Evolutionary conservation across 2,329 filamentous ascomycete genomes (phyloP).

Genomic region (Diaporthe humulicola): DNA sequence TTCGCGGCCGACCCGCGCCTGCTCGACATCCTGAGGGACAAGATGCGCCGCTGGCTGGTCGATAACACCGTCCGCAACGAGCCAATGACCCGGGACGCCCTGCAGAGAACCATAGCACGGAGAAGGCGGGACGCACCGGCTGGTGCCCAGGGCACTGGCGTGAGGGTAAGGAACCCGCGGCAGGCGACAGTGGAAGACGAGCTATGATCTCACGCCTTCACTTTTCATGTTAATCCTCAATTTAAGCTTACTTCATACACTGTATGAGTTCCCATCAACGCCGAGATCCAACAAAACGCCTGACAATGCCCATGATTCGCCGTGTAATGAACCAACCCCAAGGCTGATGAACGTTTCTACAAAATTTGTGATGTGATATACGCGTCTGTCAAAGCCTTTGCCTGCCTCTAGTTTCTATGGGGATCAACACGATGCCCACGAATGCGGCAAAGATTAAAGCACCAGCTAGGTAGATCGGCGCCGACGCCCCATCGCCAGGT

Average conservation of each 20-base stretch:
- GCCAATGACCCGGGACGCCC: slow-evolving; percentile 84
- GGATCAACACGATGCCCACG: slow-evolving; percentile 70
- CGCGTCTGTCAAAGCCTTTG: slow-evolving; percentile 62
- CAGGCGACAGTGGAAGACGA: slow-evolving; percentile 23
- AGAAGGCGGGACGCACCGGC: slow-evolving; percentile 72
- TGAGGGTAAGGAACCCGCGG: slow-evolving; percentile 29
- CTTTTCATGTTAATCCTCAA: neutral
- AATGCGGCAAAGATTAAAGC: slow-evolving; percentile 70
- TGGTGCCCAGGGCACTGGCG: slow-evolving; percentile 67
- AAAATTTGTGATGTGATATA: neutral
- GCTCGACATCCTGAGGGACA: slow-evolving; percentile 74
- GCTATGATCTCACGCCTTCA: neutral
- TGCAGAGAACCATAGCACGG: slow-evolving; percentile 76
- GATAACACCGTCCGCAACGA: slow-evolving; percentile 86
- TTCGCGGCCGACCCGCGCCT: slow-evolving; percentile 79
- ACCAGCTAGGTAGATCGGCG: slow-evolving; percentile 70
- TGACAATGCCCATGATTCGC: neutral
- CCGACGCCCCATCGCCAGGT: slow-evolving; percentile 68
- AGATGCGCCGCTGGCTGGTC: slow-evolving; percentile 88
- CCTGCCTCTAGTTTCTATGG: slow-evolving; percentile 73
- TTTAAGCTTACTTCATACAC: neutral
- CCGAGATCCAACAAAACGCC: neutral
- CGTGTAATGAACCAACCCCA: neutral
- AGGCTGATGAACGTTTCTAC: neutral
- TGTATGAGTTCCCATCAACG: neutral